phyloP scores from a whole-genome alignment of 2,329 filamentous ascomycete genomes.

The Aspergillus luchuensis region DNA sequence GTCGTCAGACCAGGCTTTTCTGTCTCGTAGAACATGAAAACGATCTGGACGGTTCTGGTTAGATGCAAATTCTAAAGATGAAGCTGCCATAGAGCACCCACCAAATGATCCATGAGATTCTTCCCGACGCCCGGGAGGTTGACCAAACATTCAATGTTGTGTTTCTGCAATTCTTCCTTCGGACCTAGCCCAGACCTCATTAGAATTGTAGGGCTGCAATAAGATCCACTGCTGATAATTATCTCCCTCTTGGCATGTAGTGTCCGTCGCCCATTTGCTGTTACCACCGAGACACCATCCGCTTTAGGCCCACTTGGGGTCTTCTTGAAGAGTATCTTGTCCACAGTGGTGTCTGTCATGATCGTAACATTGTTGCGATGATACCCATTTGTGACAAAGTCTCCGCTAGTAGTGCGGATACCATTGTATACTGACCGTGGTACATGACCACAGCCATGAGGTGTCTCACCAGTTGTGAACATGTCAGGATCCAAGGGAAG shows the following conservation, averaged over 20 bases:
- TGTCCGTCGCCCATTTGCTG: constrained; percentile 36
- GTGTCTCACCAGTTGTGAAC: constrained; percentile 57
- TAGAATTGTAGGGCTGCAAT: constrained; percentile 56
- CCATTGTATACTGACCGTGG: constrained; percentile 57
- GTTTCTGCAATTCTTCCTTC: constrained; percentile 43
- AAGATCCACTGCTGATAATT: constrained; percentile 52
- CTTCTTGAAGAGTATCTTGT: constrained; percentile 54
- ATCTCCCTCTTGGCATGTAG: constrained; percentile 51
- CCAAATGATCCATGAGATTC: constrained; percentile 57
- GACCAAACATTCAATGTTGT: constrained; percentile 49
- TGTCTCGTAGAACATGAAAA: constrained; percentile 65
- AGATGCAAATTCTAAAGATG: background rate
- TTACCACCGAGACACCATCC: constrained; percentile 32
- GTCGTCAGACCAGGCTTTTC: constrained; percentile 55
- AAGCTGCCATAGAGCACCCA: constrained; percentile 23
- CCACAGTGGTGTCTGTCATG: constrained; percentile 53
- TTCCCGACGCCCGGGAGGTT: constrained; percentile 56
- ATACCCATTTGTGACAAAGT: constrained; percentile 53
- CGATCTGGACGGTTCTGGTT: constrained; percentile 41
- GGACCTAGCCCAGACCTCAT: constrained; percentile 58
- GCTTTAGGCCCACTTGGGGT: constrained; percentile 44
- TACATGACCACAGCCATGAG: constrained; percentile 60
- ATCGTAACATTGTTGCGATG: constrained; percentile 52
- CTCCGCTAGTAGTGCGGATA: constrained; percentile 55
- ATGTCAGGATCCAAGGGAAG: constrained; percentile 60